Evolutionary conservation across 2,329 filamentous ascomycete genomes (phyloP).

Genomic region (Pleurostoma richardsiae): DNA sequence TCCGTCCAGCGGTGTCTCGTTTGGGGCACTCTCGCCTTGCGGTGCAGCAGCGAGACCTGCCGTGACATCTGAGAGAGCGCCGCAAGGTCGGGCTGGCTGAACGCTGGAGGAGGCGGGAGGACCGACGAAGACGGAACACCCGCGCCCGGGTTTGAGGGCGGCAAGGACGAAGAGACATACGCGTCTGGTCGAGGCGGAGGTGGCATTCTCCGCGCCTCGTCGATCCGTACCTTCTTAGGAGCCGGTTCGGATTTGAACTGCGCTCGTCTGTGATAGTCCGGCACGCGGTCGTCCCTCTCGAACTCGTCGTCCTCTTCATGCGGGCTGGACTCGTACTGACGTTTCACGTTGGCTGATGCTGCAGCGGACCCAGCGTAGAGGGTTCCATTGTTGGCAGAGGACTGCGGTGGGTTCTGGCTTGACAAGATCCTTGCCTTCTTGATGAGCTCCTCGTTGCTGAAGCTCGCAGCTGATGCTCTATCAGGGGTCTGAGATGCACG

Average conservation of each 20-base stretch:
- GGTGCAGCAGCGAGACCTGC: conserved; percentile 19
- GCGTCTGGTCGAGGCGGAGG: conserved; percentile 3
- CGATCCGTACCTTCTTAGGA: conserved; percentile 5
- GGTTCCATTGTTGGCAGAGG: background rate
- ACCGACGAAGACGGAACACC: background rate
- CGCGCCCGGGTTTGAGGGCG: background rate
- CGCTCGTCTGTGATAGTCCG: conserved; percentile 11
- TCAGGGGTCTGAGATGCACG: background rate
- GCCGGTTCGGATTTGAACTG: conserved; percentile 1
- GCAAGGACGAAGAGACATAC: background rate
- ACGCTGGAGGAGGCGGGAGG: background rate
- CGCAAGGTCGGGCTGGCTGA: conserved; percentile 15
- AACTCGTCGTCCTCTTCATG: conserved; percentile 13
- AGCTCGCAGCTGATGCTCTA: background rate
- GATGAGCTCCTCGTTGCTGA: background rate
- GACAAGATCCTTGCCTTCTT: background rate
- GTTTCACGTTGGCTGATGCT: background rate
- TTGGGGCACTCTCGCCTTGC: conserved; percentile 24
- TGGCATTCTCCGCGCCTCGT: conserved; percentile 4
- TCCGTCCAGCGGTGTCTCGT: conserved; percentile 33
- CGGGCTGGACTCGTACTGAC: background rate
- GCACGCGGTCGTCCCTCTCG: conserved; percentile 11
- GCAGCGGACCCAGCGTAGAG: conserved; percentile 1
- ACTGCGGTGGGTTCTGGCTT: too few species aligned
- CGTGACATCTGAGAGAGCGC: conserved; percentile 14